These are phyloP conservation scores for Lavandula angustifolia DNA, from an alignment of 257 asterid genomes.

Conservation along the genomic window DNA sequence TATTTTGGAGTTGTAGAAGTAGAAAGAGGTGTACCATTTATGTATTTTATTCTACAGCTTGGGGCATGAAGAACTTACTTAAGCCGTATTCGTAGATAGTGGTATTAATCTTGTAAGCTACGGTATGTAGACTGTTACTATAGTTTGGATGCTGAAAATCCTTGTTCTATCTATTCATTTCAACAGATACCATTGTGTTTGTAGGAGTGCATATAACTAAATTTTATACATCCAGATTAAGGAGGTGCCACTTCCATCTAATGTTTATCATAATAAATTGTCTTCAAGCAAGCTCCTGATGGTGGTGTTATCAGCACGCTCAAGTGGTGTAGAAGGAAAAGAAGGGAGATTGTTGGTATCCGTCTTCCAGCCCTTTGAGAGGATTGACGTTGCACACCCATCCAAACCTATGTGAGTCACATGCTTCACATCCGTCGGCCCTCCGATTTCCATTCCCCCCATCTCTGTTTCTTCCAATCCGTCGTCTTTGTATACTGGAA, in stretches of 20 bases:
- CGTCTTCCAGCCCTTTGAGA: slow-evolving; percentile 59
- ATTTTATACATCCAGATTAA: slow-evolving; percentile 34
- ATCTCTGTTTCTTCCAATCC: slow-evolving; percentile 50
- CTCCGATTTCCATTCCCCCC: slow-evolving; percentile 70
- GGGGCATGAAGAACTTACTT: neutral
- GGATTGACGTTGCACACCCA: slow-evolving; percentile 74
- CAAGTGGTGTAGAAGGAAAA: slow-evolving; percentile 29
- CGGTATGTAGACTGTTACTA: too few relatives aligned
- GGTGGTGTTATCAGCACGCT: slow-evolving; percentile 35
- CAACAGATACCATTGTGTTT: too few relatives aligned
- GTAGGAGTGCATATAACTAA: slow-evolving; percentile 7
- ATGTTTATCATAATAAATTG: neutral
- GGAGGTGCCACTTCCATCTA: neutral
- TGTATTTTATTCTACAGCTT: slow-evolving; percentile 17
- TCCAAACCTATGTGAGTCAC: slow-evolving; percentile 88
- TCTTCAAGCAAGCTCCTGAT: slow-evolving; percentile 36
- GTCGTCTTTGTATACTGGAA: slow-evolving; percentile 67
- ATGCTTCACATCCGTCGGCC: slow-evolving; percentile 84
- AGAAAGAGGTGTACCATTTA: slow-evolving; percentile 16
- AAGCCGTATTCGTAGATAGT: too few relatives aligned
- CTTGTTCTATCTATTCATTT: too few relatives aligned
- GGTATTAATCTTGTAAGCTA: too few relatives aligned
- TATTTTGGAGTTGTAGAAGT: slow-evolving; percentile 13
- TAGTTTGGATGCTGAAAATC: too few relatives aligned
- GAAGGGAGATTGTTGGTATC: slow-evolving; percentile 38